Conservation (phyloP, 2,329 filamentous ascomycete species). For the Cordyceps cateniannulata region DNA sequence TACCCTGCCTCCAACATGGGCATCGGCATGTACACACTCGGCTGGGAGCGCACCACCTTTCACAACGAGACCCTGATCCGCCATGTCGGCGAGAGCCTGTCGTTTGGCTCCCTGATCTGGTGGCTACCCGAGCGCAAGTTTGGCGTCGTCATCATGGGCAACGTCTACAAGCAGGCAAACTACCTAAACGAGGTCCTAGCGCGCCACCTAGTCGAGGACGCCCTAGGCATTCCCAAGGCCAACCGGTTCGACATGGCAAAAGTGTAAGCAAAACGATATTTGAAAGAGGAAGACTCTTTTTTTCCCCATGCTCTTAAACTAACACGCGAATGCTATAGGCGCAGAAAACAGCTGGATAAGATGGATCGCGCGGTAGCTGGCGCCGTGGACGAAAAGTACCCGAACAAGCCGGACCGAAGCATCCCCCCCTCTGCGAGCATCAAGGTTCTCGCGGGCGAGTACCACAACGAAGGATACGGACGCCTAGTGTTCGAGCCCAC, state of each 20-base stretch:
- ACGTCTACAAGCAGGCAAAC: neutral
- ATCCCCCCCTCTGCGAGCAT: too few relatives aligned
- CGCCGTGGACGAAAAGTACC: neutral
- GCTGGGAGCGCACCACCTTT: neutral
- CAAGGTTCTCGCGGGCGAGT: neutral
- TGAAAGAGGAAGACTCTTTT: neutral
- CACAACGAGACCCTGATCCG: neutral
- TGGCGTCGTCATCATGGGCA: neutral
- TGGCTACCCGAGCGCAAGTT: neutral
- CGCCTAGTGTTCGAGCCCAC: neutral
- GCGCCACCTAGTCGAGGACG: neutral
- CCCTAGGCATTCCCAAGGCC: too few relatives aligned
- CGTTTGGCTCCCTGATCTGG: neutral
- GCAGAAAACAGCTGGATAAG: too few relatives aligned
- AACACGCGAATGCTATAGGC: too few relatives aligned
- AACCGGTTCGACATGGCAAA: too few relatives aligned
- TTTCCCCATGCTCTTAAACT: too few relatives aligned
- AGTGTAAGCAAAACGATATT: too few relatives aligned
- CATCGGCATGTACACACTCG: neutral
- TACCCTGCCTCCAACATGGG: fast-evolving
- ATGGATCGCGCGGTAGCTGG: neutral
- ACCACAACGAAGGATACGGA: neutral
- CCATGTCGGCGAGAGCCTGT: neutral
- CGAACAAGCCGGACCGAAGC: neutral
- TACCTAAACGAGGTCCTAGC: neutral